Evolutionary conservation across 2,329 filamentous ascomycete species (phyloP), one percentile per base, ranked within the genome.

Genomic region (Hysterium pulicare): DNA sequence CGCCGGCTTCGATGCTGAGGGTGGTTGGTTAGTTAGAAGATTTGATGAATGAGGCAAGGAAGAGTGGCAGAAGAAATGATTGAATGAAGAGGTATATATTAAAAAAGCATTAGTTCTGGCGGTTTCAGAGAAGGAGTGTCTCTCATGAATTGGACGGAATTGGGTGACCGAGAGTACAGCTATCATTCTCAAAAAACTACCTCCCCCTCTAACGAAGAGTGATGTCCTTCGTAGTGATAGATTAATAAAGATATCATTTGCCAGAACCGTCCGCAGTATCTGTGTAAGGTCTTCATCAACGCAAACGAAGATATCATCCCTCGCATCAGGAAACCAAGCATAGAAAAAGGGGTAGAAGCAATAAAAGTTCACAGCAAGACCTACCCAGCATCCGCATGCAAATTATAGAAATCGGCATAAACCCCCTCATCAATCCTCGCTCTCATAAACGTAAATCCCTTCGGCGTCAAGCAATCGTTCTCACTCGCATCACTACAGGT

Each of bases 371-470:
- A 31, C 15, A 21, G 19, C n/a, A 15, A 13, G 30, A 33, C 55
- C 33, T 55, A 71, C 65, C 81, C 82, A 15, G 83, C 83, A 58
- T 86, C 83, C 1, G 81, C 68, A 58, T 86, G 83, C 5, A 86
- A 54, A 58, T 86, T 86, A 68, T 85, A 85, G 6, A 78, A 68
- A 58, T 86, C 82, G 19, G 83, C 62, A 46, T 76, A 82, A 6
- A 79, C 72, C 13, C 74, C 74, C 26, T 71, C 67, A 7, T 70
- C 72, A 11, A 84, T 51, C 16, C 71, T 64, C 31, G 76, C 62
- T 10, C 81, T 75, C 81, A 86, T 84, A 36, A 81, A 80, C 1
- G 81, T 84, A 61, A 84, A 85, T 11, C 83, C 83, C 62, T 86
- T 86, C 17, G 81, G 83, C 1, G 82, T 85, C 48, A 85, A 66